phyloP scores from a whole-genome alignment of 2,329 filamentous ascomycete species.

The Fusarium sambucinum region DNA sequence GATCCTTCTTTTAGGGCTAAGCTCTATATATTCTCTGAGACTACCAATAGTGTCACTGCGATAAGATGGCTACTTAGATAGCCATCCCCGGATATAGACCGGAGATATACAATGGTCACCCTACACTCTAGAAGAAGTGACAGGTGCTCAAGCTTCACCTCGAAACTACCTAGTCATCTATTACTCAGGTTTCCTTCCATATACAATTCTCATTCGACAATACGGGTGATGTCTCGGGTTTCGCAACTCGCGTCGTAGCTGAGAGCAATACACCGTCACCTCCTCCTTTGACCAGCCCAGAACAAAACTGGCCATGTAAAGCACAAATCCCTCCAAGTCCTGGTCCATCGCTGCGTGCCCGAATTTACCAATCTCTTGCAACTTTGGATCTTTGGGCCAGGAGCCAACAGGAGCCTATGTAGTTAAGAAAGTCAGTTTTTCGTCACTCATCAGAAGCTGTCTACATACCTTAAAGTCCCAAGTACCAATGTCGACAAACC shows the following conservation, averaged over 20 bases:
- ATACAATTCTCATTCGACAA: conserved; percentile 19
- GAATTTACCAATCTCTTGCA: conserved; percentile 16
- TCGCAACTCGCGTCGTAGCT: conserved; percentile 20
- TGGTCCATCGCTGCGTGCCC: conserved; percentile 14
- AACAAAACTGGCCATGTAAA: conserved; percentile 24
- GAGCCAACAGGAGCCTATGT: conserved; percentile 5
- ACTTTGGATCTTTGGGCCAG: conserved; percentile 12
- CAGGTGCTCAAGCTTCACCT: too few relatives aligned
- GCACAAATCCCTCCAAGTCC: conserved; percentile 18
- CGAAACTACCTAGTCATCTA: too few relatives aligned
- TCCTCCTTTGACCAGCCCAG: conserved; percentile 26
- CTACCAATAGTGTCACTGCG: too few relatives aligned
- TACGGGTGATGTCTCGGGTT: conserved; percentile 13
- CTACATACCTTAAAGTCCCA: conserved; percentile 6
- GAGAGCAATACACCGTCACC: conserved; percentile 25
- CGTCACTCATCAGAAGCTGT: neutral
- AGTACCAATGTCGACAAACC: conserved; percentile 1
- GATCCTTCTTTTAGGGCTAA: too few relatives aligned
- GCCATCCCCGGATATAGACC: too few relatives aligned
- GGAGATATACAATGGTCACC: too few relatives aligned
- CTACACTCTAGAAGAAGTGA: too few relatives aligned
- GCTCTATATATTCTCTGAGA: too few relatives aligned
- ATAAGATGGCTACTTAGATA: too few relatives aligned
- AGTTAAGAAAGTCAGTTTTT: neutral
- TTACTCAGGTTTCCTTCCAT: conserved; percentile 20